Base-by-base conservation (phyloP, 2,329 filamentous ascomycete genomes). In the Fusarium abutilonis region DNA sequence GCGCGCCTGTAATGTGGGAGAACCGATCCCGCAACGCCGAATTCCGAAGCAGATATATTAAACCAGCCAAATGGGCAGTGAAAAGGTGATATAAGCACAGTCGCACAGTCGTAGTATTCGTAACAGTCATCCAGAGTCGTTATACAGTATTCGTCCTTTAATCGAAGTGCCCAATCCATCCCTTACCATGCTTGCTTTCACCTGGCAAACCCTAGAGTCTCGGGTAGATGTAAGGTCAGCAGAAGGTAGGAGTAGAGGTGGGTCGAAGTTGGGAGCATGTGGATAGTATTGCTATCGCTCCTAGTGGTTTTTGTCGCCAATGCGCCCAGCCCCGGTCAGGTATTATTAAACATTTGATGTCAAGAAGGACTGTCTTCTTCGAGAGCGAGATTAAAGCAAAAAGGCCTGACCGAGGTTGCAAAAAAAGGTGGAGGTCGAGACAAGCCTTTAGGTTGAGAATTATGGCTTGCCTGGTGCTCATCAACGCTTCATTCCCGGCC, bases 51-150 rank as follows among this genome's bases (percentile, higher is more conserved):
- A 50, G 42, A 64, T 60, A 41, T 53, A 68, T 60, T 64, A 63
- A 65, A 63, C 57, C 63, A 67, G 63, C 64, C 61, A 66, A 56
- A 50, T 53, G 54, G 52, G 48, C 61, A 59, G 45, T 58, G 51
- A 60, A 54, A 60, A 60, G 52, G 57, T 56, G 52, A 60, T 60
- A 69, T 64, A 67, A 60, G 59, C 51, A 60, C 57, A 66, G 61
- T 52, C 50, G 51, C 48, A 64, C 61, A 64, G 49, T 71, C 69
- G 53, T 71, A 49, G 55, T 68, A 57, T 57, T 71, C 69, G 55
- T 71, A 69, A 71, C 59, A 63, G 67, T 71, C 69, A 59, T 71
- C 56, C 67, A 70, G 66, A 60, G 63, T 71, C 69, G 62, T 71
- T 56, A 69, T 70, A 63, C 61, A 65, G 60, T 60, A 42, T 60